Percentiles rank a stretch among this genome's conserved stretches.
Evolutionary conservation across 495 filamentous ascomycete genomes (phyloP).

Genomic region (Sphaerosporella brunnea): DNA sequence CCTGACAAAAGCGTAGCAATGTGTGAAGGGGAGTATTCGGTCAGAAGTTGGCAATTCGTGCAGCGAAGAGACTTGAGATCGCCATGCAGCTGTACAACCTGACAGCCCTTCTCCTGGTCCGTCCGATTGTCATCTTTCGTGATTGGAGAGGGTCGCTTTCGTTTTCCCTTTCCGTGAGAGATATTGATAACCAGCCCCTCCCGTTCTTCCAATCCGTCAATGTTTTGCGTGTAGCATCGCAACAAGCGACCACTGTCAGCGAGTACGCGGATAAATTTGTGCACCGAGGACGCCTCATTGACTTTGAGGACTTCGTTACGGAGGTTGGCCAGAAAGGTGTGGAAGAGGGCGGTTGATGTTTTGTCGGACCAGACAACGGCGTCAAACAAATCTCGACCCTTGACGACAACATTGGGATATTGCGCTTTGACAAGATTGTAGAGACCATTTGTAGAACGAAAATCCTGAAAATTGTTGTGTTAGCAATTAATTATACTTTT

Average conservation of each 20-base stretch:
- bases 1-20: conserved; percentile 32
- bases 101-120: conserved; percentile 28
- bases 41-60: conserved; percentile 40
- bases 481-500: background rate
- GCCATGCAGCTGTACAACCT: conserved; percentile 52
- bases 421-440: conserved; percentile 51
- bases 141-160: conserved; percentile 25
- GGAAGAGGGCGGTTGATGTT: conserved; percentile 45
- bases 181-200: conserved; percentile 39
- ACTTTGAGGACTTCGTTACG: conserved; percentile 38
- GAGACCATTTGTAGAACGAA: conserved; percentile 50
- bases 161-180: conserved; percentile 37
- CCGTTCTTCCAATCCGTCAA: conserved; percentile 49
- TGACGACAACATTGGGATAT: conserved; percentile 34
- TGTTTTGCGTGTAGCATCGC: conserved; percentile 55
- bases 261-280: conserved; percentile 44
- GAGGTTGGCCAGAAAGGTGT: conserved; percentile 46
- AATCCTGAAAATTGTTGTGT: conserved; percentile 35
- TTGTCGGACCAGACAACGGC: conserved; percentile 46
- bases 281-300: conserved; percentile 37
- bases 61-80: conserved; percentile 43
- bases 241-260: conserved; percentile 44
- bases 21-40: conserved; percentile 40
- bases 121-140: conserved; percentile 13
- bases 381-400: conserved; percentile 50